Conservation (phyloP, 306 rosid species). For the Leucaena leucocephala region DNA sequence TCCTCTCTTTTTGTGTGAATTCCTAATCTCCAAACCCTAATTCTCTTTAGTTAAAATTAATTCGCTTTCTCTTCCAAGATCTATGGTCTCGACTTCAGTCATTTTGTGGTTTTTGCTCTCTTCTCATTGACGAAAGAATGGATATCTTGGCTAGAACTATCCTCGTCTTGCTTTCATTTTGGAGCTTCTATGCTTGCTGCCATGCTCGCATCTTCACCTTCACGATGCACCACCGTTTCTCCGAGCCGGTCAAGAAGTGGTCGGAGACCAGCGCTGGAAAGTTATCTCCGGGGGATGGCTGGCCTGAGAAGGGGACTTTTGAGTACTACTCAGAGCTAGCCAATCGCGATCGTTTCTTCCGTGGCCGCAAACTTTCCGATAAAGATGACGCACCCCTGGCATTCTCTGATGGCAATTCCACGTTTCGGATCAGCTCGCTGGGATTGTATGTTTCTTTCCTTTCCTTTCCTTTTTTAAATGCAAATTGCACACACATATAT, state of each 20-base stretch:
- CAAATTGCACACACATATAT: conserved; percentile 6
- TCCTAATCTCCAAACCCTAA: conserved; percentile 36
- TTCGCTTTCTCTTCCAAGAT: background rate
- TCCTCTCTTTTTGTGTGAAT: conserved; percentile 26
- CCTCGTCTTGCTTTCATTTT: conserved; percentile 36
- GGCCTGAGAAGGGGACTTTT: conserved; percentile 68
- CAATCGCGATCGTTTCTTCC: conserved; percentile 78
- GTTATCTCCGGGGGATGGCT: conserved; percentile 40
- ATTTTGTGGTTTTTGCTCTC: background rate
- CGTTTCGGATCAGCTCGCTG: conserved; percentile 72
- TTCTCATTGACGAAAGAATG: conserved; percentile 9
- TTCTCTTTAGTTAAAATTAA: background rate
- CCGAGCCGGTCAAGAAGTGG: conserved; percentile 79
- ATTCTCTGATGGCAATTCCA: conserved; percentile 81
- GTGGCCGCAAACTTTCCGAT: conserved; percentile 70
- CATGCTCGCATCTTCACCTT: conserved; percentile 72
- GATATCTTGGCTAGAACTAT: conserved; percentile 3
- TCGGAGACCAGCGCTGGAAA: conserved; percentile 49
- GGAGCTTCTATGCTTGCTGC: conserved; percentile 12
- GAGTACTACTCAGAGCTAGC: conserved; percentile 81
- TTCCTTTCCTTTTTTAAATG: background rate
- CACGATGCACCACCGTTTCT: conserved; percentile 94
- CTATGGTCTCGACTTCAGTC: conserved; percentile 10
- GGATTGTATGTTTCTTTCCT: conserved; percentile 60
- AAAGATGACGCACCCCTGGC: conserved; percentile 60